phyloP scores from a whole-genome alignment of 805 yeast species.

The Saccharomyces jurei region DNA sequence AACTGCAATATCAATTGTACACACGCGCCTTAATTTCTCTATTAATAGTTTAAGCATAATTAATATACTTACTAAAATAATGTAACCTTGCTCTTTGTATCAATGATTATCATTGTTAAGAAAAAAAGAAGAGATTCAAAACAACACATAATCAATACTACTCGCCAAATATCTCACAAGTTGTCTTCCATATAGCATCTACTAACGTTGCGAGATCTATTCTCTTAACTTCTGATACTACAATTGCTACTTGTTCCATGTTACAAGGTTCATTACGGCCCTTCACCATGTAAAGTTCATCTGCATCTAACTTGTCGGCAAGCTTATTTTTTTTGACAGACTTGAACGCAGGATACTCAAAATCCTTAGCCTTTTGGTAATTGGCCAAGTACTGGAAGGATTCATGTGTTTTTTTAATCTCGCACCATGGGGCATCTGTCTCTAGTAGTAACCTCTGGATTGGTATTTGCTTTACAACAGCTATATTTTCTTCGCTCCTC shows the following conservation, averaged over 20 bases:
- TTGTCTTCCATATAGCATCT: conserved; percentile 44
- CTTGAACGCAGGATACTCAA: conserved; percentile 32
- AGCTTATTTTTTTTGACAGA: conserved; percentile 30
- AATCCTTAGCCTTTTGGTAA: conserved; percentile 14
- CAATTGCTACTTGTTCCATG: conserved; percentile 71
- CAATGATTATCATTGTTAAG: background rate
- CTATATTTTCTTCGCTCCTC: conserved; percentile 64
- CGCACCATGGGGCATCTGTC: conserved; percentile 99
- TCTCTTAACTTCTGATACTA: conserved; percentile 44
- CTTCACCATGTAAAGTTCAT: conserved; percentile 45
- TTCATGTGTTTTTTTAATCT: conserved; percentile 75
- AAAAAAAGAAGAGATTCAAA: background rate
- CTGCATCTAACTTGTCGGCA: conserved; percentile 15
- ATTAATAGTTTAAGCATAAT: conserved; percentile 1
- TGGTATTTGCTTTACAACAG: conserved; percentile 63
- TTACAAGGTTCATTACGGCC: conserved; percentile 91
- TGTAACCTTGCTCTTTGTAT: background rate
- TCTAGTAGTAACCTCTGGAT: conserved; percentile 66
- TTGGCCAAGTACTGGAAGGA: conserved; percentile 48
- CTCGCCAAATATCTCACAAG: conserved; percentile 35
- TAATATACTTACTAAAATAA: background rate
- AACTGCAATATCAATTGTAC: background rate
- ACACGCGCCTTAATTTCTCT: background rate
- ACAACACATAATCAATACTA: background rate
- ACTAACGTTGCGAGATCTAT: conserved; percentile 38